These are phyloP conservation scores for Sporormia fimetaria DNA, from an alignment of 495 filamentous ascomycete species.

Conservation along the genomic window DNA sequence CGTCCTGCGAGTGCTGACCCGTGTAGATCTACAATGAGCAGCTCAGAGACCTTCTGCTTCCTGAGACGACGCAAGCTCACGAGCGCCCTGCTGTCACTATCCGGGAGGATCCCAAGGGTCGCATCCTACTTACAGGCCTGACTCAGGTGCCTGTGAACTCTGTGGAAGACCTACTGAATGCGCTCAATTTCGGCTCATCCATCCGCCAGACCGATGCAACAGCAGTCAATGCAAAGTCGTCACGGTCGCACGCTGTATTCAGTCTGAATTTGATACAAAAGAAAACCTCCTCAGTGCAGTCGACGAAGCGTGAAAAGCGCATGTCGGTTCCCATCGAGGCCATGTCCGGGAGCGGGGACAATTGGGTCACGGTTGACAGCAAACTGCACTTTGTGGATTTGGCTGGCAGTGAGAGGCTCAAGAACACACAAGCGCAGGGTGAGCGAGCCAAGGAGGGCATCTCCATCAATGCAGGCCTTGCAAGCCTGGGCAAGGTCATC, in stretches of 20 bases:
- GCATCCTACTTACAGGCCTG: conserved; percentile 84
- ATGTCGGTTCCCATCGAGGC: conserved; percentile 81
- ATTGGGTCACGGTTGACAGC: conserved; percentile 81
- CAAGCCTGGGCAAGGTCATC: conserved; percentile 94
- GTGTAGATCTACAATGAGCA: conserved; percentile 89
- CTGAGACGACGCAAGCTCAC: conserved; percentile 53
- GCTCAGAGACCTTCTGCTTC: conserved; percentile 77
- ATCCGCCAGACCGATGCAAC: conserved; percentile 98
- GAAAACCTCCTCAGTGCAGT: conserved; percentile 47
- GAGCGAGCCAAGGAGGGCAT: conserved; percentile 96
- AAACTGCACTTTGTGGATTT: conserved; percentile 99
- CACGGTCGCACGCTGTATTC: conserved; percentile 97
- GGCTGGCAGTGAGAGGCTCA: conserved; percentile 90
- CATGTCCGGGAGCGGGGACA: conserved; percentile 51
- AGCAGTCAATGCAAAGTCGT: conserved; percentile 95
- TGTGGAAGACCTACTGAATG: conserved; percentile 79
- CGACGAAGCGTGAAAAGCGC: conserved; percentile 62
- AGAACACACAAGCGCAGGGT: conserved; percentile 92
- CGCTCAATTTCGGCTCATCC: conserved; percentile 80
- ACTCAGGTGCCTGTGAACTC: conserved; percentile 84
- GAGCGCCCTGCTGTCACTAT: conserved; percentile 74
- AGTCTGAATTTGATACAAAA: conserved; percentile 88
- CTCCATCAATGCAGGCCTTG: conserved; percentile 94
- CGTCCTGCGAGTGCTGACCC: conserved; percentile 2
- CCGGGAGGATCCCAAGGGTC: conserved; percentile 87